These are phyloP conservation scores for Colletotrichum truncatum DNA, from an alignment of 2,329 filamentous ascomycete species.

Conservation along the genomic window DNA sequence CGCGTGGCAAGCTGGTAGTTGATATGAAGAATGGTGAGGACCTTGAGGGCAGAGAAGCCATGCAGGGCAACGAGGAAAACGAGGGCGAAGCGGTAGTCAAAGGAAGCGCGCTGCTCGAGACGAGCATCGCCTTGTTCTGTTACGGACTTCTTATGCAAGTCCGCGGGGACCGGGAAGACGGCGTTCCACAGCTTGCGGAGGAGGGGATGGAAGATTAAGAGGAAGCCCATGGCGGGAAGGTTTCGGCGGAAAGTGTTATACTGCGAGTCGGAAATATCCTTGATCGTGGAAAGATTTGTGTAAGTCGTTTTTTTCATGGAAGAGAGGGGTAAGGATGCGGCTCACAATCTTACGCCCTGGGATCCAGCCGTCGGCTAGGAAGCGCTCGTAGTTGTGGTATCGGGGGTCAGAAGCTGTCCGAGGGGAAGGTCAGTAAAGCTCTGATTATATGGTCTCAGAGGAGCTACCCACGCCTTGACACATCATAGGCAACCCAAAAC, in stretches of 20 bases:
- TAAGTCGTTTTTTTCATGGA: constrained; percentile 10
- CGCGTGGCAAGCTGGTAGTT: constrained; percentile 84
- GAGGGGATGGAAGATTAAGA: constrained; percentile 83
- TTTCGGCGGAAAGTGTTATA: constrained; percentile 88
- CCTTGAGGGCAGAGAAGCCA: constrained; percentile 85
- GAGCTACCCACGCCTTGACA: constrained; percentile 75
- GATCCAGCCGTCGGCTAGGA: constrained; percentile 88
- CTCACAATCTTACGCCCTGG: constrained; percentile 87
- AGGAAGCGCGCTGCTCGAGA: constrained; percentile 76
- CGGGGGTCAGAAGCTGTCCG: constrained; percentile 78
- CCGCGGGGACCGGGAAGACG: constrained; percentile 49
- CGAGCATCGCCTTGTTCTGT: constrained; percentile 62
- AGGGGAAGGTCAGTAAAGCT: neutral
- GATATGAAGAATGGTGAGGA: constrained; percentile 79
- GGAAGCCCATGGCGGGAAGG: constrained; percentile 78
- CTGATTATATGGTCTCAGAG: neutral
- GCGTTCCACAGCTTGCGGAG: constrained; percentile 77
- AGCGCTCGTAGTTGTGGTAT: constrained; percentile 76
- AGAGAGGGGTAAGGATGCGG: constrained; percentile 26
- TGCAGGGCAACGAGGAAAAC: constrained; percentile 84
- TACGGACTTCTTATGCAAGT: constrained; percentile 38
- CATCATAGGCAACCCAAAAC: constrained; percentile 89
- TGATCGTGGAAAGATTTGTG: too few species aligned
- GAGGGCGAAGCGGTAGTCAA: constrained; percentile 84
- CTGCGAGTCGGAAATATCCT: constrained; percentile 91